Base-by-base conservation (phyloP, 805 yeast species). In the Candida pseudofarinosa region DNA sequence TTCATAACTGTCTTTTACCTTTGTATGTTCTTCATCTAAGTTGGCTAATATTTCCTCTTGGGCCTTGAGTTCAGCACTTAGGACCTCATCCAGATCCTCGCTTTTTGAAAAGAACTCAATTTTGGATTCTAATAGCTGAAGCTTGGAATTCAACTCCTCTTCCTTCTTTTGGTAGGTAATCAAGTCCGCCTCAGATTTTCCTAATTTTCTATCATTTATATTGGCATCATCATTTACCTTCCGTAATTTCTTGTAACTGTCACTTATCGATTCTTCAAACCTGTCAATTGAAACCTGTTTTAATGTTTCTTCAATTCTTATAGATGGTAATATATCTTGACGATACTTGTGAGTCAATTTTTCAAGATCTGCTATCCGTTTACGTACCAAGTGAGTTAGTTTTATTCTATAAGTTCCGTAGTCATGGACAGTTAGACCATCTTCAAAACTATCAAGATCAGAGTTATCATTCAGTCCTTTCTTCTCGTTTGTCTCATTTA, bases 201-300 rank as follows among this genome's bases (percentile, higher is more conserved):
- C 54, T 19, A 64, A 50, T 45, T 60, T 66, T 42, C 59, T 58
- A 38, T 70, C 76, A 7, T 54, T 56, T 5, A 54, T 34, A 5
- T 44, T 41, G 2, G 70, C 70, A 23, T 59, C 66, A 18, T 68
- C 74, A 45, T 67, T 70, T 30, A 65, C 51, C 36, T 59, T 56
- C 31, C 65, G 55, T 14, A 69, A 50, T 37, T 62, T 58, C 14
- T 54, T 48, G 50, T 65, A 70, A 20, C 56, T 54, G 6, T 45
- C 56, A 3, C 69, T 67, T 0, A 70, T 65, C 8, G 41, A 41
- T 4, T 59, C 63, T 39, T 69, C 74, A 37, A 61, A 62, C 1
- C 46, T 42, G 47, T 70, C 76, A 31, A 56, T 58, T 14, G 54
- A 48, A 3, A 54, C 41, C 43, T 70, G 76, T 16, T 69, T 46